Evolutionary conservation across 163 green algal genomes (phyloP).

Genomic region (Scenedesmus sp.): DNA sequence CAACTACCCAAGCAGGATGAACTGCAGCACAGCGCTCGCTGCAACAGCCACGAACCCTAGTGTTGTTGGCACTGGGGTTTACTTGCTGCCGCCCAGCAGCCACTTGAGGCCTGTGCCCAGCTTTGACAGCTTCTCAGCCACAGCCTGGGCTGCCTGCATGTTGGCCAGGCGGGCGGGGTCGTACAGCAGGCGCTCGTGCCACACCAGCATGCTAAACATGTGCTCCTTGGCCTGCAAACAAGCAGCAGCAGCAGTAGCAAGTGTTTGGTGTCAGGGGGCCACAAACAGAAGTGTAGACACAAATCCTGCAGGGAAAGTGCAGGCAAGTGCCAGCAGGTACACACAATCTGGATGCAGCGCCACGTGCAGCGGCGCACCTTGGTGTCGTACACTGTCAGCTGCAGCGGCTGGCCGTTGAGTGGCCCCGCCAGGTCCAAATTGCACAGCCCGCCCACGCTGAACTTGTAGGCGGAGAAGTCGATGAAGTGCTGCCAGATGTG

Average conservation of each 20-base stretch:
- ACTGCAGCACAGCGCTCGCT: not conserved
- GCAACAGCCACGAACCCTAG: not conserved
- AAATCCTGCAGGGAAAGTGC: not conserved
- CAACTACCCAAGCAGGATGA: not conserved
- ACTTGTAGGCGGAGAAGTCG: constrained; percentile 32
- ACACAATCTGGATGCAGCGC: too few relatives aligned
- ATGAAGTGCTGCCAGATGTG: constrained; percentile 46
- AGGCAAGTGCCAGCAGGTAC: not conserved
- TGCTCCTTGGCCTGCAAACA: not conserved
- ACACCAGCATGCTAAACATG: constrained; percentile 23
- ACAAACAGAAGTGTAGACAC: not conserved
- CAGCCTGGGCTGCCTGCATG: not conserved
- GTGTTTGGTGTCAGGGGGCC: not conserved
- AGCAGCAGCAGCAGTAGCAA: not conserved
- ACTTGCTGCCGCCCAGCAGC: not conserved
- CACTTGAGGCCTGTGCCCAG: constrained; percentile 14
- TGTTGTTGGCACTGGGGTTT: not conserved
- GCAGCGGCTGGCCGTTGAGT: constrained; percentile 31
- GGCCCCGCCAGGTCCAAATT: constrained; percentile 18
- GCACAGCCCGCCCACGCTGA: constrained; percentile 36
- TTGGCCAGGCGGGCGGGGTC: not conserved
- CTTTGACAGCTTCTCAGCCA: not conserved
- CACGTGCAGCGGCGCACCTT: not conserved
- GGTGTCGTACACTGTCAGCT: constrained; percentile 28
- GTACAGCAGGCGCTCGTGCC: constrained; percentile 38